Evolutionary conservation across 805 yeast species (phyloP).

Genomic region (Ogataea corticis): DNA sequence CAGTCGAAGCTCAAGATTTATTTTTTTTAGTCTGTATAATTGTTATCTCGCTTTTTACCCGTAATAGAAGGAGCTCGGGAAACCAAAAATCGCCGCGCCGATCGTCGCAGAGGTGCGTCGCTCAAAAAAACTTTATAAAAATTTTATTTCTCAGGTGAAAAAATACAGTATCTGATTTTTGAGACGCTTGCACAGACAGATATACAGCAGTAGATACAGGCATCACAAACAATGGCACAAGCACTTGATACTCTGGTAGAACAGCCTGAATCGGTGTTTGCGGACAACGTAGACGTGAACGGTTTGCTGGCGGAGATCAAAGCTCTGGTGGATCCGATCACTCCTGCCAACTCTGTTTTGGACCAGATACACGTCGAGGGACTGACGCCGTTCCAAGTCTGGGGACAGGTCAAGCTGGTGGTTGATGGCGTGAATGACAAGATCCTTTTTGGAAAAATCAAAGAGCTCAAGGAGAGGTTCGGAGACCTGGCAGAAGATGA

Average conservation of each 20-base stretch:
- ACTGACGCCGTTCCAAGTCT: constrained; percentile 84
- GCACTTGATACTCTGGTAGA: constrained; percentile 18
- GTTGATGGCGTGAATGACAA: constrained; percentile 74
- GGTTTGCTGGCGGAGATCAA: constrained; percentile 41
- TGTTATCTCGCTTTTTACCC: constrained; percentile 11
- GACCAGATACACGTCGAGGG: constrained; percentile 87
- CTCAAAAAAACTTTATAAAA: constrained; percentile 6
- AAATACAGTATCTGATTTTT: not conserved
- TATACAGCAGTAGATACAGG: not conserved
- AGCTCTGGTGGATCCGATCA: constrained; percentile 56
- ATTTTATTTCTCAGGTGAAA: constrained; percentile 1
- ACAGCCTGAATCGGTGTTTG: constrained; percentile 22
- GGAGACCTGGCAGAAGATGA: constrained; percentile 21
- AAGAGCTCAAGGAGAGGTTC: constrained; percentile 43
- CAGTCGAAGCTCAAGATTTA: not conserved
- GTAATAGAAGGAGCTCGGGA: not conserved
- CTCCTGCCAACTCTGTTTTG: constrained; percentile 51
- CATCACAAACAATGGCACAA: constrained; percentile 9
- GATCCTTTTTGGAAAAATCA: constrained; percentile 57
- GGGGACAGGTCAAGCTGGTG: constrained; percentile 89
- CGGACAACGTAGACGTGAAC: constrained; percentile 14
- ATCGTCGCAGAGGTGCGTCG: constrained; percentile 4
- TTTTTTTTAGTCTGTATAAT: not conserved
- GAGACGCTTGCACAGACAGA: too few species aligned
- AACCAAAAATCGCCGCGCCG: not conserved